Evolutionary conservation across 1,139 yeast genomes (phyloP), one percentile per base, ranked within the genome.

Genomic region (Saccharomyces hybrid): DNA sequence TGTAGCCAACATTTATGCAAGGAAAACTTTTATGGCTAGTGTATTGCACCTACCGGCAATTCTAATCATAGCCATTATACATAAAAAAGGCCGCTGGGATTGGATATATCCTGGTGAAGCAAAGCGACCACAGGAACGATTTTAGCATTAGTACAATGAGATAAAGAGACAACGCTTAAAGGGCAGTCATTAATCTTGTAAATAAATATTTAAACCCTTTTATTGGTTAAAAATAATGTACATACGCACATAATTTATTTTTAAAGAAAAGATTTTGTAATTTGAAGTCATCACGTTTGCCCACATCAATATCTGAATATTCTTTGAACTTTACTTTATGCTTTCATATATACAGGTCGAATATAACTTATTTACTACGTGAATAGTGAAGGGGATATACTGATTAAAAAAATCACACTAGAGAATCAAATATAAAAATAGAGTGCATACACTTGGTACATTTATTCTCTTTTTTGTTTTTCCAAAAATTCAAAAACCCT

Each of bases 61-160:
- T 8, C 74, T 95, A 54, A 84, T 90, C 27, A 75, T 95, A 57
- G 98, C 98, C 0, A 90, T 95, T 90, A 70, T 91, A 52, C 99
- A 95, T 71, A 95, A 93, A 71, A 86, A 84, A 68, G 97, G 97
- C 2, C 91, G 91, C 70, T 91, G 97, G 97, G 96, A 89, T 67
- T 80, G 93, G 75, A 66, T 87, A 49, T 72, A 74, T 52, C 44
- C 44, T 6, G 44, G 44, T 20, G 44, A 38, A 26, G 44, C 44
- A 38, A 38, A 38, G 26, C 44, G 44, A 5, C 44, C 44, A 16
- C 44, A 38, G 44, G 44, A 38, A 38, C 44, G 44, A 9, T 16
- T 38, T 20, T 38, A 38, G 26, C 44, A 38, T 38, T 3, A 20
- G 44, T 38, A 38, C 44, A 38, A 5, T 38, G 44, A 20, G 44